A percentile compares a stretch with the other conserved stretches of the same genome.
These are phyloP conservation scores for Meira miltonrushii DNA, from an alignment of 1,284 basidiomycete genomes.

Conservation along the genomic window DNA sequence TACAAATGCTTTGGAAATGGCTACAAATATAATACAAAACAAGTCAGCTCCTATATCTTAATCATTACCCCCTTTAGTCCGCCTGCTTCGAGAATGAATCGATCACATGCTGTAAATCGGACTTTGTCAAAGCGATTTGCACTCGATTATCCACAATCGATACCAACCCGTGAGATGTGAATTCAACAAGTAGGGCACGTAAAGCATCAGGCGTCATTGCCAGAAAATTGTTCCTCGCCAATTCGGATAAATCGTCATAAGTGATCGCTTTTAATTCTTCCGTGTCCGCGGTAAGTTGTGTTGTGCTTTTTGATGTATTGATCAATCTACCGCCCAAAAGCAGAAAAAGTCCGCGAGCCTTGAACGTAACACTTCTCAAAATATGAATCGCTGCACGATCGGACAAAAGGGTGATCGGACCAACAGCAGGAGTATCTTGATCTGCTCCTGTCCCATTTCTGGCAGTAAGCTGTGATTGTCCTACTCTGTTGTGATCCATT, in stretches of 20 bases:
- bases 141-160: background rate
- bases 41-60: no score
- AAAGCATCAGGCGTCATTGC: conserved; percentile 30
- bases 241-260: conserved; percentile 24
- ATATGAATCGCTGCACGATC: conserved; percentile 32
- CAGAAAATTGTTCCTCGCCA: conserved; percentile 28
- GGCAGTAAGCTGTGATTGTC: background rate
- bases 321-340: conserved; percentile 22
- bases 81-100: background rate
- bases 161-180: conserved; percentile 32
- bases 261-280: conserved; percentile 9
- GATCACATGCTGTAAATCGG: background rate
- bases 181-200: conserved; percentile 33
- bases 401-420: conserved; percentile 7
- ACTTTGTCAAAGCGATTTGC: background rate
- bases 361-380: conserved; percentile 33
- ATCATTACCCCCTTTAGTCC: no score
- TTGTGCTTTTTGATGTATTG: background rate
- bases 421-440: conserved; percentile 3
- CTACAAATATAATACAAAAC: no score
- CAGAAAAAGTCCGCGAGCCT: conserved; percentile 34
- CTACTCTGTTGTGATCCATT: background rate
- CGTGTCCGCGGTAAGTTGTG: background rate
- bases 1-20: no score
- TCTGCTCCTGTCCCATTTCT: background rate